Evolutionary conservation across 352 stramenopile genomes (phyloP).

Genomic region (Phytophthora sansomeana): DNA sequence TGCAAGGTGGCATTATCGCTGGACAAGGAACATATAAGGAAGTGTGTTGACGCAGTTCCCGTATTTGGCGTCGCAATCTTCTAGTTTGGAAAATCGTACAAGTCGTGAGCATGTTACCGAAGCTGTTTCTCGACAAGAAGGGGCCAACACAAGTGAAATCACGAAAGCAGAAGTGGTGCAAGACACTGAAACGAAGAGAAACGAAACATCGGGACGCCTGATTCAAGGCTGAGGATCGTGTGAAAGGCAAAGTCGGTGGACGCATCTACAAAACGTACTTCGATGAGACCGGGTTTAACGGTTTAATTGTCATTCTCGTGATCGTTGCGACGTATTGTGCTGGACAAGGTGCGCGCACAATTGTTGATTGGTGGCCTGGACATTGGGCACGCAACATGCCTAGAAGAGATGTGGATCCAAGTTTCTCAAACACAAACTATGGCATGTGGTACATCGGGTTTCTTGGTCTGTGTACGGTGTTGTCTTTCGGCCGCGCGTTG

Average conservation of each 20-base stretch:
- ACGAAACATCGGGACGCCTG: not conserved
- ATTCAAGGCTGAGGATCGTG: constrained; percentile 40
- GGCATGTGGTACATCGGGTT: constrained; percentile 48
- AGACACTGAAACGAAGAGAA: not conserved
- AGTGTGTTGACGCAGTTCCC: constrained; percentile 60
- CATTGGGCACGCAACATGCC: constrained; percentile 48
- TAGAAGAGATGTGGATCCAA: constrained; percentile 24
- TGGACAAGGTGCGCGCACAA: constrained; percentile 29
- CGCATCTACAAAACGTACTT: constrained; percentile 42
- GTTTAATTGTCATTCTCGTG: constrained; percentile 17
- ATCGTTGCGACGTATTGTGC: constrained; percentile 17
- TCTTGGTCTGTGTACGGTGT: constrained; percentile 30
- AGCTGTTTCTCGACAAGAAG: not conserved
- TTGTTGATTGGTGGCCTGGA: constrained; percentile 49
- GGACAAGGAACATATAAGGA: constrained; percentile 74
- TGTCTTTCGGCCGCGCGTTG: constrained; percentile 29
- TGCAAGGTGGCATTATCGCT: constrained; percentile 78
- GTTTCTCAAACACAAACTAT: constrained; percentile 47
- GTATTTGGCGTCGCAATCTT: constrained; percentile 20
- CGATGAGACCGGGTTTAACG: constrained; percentile 38
- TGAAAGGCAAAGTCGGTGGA: constrained; percentile 34
- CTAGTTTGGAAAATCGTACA: not conserved
- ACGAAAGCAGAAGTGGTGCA: not conserved
- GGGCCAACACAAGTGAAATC: not conserved
- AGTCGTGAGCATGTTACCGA: not conserved